Percentiles rank a stretch among this genome's conserved stretches.
Conservation (phyloP, 306 rosid genomes). For the Castanopsis chinensis region DNA sequence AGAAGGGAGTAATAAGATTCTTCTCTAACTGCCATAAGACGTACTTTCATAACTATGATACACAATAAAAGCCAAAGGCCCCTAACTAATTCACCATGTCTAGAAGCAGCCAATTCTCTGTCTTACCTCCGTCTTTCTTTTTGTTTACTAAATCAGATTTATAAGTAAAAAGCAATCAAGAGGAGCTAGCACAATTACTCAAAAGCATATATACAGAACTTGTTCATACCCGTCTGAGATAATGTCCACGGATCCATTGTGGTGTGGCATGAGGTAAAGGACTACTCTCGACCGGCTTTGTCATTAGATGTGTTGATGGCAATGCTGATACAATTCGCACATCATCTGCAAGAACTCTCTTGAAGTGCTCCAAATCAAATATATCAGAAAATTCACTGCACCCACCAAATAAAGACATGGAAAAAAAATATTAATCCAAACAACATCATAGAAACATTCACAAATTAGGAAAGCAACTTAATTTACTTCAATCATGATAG, state of each 20-base stretch:
- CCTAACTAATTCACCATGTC: too few species aligned
- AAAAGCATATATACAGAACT: conserved; percentile 9
- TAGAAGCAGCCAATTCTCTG: neutral
- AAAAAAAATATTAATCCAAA: conserved; percentile 1
- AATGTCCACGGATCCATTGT: conserved; percentile 74
- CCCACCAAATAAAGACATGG: conserved; percentile 14
- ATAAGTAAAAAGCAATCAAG: neutral
- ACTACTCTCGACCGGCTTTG: conserved; percentile 77
- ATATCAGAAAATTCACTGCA: conserved; percentile 95
- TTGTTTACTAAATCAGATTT: neutral
- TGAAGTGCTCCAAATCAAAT: conserved; percentile 92
- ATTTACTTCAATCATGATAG: too few species aligned
- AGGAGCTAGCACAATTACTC: neutral
- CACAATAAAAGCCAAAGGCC: too few species aligned
- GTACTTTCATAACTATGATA: too few species aligned
- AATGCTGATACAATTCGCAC: conserved; percentile 78
- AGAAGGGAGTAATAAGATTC: too few species aligned
- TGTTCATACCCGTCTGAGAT: conserved; percentile 68
- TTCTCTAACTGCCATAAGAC: neutral
- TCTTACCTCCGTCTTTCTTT: neutral
- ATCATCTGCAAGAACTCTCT: conserved; percentile 70
- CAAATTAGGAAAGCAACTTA: neutral
- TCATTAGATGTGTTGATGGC: conserved; percentile 88
- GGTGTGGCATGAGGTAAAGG: conserved; percentile 82
- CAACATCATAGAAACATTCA: neutral